Evolutionary conservation across 2,329 filamentous ascomycete species (phyloP).

Genomic region (Diplodia intermedia): DNA sequence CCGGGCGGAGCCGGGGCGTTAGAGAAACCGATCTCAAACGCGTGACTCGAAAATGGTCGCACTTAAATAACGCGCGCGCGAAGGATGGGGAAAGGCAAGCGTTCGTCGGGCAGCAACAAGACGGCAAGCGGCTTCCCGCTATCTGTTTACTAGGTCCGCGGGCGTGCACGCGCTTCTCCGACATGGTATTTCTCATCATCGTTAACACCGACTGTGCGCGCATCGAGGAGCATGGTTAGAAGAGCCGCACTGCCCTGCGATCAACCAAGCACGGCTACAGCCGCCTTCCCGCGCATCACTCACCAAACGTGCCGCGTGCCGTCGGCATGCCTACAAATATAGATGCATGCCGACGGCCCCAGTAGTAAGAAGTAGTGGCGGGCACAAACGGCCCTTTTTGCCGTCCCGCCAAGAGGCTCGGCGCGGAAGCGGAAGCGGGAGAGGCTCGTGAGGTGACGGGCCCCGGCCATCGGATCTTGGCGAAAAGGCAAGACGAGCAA

Average conservation of each 20-base stretch:
- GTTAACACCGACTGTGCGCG: too few relatives aligned
- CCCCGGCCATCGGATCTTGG: background rate
- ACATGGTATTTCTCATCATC: background rate
- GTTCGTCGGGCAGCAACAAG: background rate
- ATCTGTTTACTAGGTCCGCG: background rate
- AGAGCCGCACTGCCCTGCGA: background rate
- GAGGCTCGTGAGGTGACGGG: background rate
- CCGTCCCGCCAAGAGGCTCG: constrained; percentile 8
- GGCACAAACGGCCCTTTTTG: background rate
- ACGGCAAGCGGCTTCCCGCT: background rate
- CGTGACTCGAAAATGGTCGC: background rate
- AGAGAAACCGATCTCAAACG: background rate
- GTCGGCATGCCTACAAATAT: background rate
- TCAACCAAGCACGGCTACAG: background rate
- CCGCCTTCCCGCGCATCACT: background rate
- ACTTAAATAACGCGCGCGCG: background rate
- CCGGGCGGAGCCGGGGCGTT: background rate
- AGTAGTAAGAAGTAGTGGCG: background rate
- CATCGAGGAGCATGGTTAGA: too few relatives aligned
- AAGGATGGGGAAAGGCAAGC: background rate
- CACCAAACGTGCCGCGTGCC: background rate
- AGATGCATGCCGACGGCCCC: background rate
- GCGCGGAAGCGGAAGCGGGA: constrained; percentile 1
- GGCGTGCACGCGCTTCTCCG: background rate
- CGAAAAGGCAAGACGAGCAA: background rate